Evolutionary conservation across 345 rosid genomes (phyloP), one percentile per base, ranked within the genome.

Genomic region (Dovyalis caffra): DNA sequence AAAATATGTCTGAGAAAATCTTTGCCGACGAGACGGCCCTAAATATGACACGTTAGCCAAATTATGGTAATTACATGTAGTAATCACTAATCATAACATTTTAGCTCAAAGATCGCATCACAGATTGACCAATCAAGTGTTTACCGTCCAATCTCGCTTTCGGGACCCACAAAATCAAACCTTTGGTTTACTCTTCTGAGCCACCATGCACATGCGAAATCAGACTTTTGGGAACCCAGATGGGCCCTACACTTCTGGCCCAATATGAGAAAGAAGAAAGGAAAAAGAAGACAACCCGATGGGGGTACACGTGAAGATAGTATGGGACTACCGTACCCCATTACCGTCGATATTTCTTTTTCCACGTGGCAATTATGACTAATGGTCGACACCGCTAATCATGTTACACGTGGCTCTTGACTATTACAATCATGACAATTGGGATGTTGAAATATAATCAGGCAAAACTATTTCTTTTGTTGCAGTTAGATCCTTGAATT

Each of bases 161-260:
- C 0, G 10, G 82, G 78, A 33, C 76, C 83, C 75, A 43, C 58
- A 28, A 75, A 66, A 66, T 70, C 72, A 63, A 34, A 12, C 11
- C 58, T 28, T 12, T 1, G 11, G 61, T 67, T 40, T 40, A 12
- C 23, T 68, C 16, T 21, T 21, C 74, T 40, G 60, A 65, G 49
- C 74, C 61, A 38, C 34, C 8, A 67, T 43, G 77, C 80, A 77
- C 84, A 72, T 80, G 82, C 65, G 12, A 25, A 47, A 21, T 63
- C 34, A 74, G 79, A 81, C 81, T 66, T 79, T 49, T 4, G 57
- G 47, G 6, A 28, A 28, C 26, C 20, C n/a, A 29, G 14, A 40
- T 66, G 78, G 80, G 76, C 68, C 79, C 75, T 6, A 0, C 45
- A 53, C 15, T 21, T 14, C 8, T 45, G 21, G 32, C 69, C 69